Percentiles rank a stretch among this genome's conserved stretches.
Conservation (phyloP, 2,329 filamentous ascomycete species). For the Escovopsis sp. region DNA sequence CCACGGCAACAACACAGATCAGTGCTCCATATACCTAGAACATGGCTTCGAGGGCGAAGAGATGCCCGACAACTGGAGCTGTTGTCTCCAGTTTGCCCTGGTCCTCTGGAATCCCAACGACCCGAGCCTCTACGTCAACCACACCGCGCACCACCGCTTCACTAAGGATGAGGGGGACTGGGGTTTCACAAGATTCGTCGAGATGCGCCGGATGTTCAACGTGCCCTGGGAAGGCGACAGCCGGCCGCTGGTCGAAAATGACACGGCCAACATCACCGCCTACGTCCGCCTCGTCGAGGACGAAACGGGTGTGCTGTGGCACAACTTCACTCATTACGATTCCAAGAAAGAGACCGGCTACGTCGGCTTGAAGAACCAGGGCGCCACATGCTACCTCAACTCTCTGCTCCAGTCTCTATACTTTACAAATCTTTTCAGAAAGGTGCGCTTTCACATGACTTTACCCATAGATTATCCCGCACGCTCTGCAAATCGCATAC, state of each 20-base stretch:
- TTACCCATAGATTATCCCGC: not conserved
- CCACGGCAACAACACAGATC: constrained; percentile 85
- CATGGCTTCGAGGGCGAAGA: constrained; percentile 68
- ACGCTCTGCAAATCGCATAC: not conserved
- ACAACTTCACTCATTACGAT: constrained; percentile 88
- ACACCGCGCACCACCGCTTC: constrained; percentile 85
- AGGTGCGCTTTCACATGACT: constrained; percentile 36
- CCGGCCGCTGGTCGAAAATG: constrained; percentile 63
- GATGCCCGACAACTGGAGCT: constrained; percentile 86
- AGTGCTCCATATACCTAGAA: constrained; percentile 89
- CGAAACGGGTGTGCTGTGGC: constrained; percentile 79
- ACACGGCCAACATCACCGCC: constrained; percentile 64
- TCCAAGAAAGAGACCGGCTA: constrained; percentile 99
- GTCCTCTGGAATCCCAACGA: constrained; percentile 92
- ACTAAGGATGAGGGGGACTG: constrained; percentile 94
- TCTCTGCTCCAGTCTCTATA: constrained; percentile 73
- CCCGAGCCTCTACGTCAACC: constrained; percentile 68
- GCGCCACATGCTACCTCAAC: constrained; percentile 81
- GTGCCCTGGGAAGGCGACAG: constrained; percentile 54
- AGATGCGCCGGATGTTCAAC: constrained; percentile 73
- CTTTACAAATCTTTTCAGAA: constrained; percentile 85
- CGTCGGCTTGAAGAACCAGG: constrained; percentile 92
- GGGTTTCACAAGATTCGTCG: constrained; percentile 95
- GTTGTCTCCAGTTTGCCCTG: constrained; percentile 87
- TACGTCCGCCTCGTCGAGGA: constrained; percentile 74